Evolutionary conservation across 495 filamentous ascomycete species (phyloP), one percentile per base, ranked within the genome.

Genomic region (Hamigera avellanea): DNA sequence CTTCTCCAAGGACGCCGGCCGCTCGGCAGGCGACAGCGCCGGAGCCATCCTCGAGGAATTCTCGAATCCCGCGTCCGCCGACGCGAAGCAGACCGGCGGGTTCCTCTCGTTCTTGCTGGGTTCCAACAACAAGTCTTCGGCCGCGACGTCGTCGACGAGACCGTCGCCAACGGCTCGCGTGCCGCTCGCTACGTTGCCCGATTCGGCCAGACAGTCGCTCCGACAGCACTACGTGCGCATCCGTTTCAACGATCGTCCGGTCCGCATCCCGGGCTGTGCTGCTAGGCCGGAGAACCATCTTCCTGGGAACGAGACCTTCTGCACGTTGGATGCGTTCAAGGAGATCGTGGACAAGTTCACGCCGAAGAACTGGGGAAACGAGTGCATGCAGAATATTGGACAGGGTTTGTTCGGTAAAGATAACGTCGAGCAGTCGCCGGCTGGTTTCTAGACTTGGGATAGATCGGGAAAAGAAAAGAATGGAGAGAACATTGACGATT

Each of bases 301-400:
- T 4, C 74, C 87, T 18, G 87, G 86, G 2, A 83, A 98, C 51
- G 81, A 87, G 43, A 83, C 71, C 15, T 94, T 98, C 53, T 96
- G 91, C 62, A 98, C 91, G 1, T 51, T 98, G 45, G 75, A 82
- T 32, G 75, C 91, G 2, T 98, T 98, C 71, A 96, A 95, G 56
- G 63, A 70, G 33, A 84, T 95, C 43, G 82, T 89, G 13, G 87
- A 94, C 56, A 85, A 86, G 45, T 91, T 86, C 51, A 89, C 83
- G 4, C 91, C 91, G 0, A 56, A 63, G 33, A 72, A 81, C 49
- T 95, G 85, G 88, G 80, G 73, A 48, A 52, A 68, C 32, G 77
- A 83, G 32, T 98, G 91, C 54, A 53, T 64, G 12, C 59, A 63
- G 23, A 87, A 89, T 44, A 41, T 82, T 27, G 72, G 78, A 7